Conservation (phyloP, 2,329 filamentous ascomycete genomes). For the Rhynchosporium secalis region DNA sequence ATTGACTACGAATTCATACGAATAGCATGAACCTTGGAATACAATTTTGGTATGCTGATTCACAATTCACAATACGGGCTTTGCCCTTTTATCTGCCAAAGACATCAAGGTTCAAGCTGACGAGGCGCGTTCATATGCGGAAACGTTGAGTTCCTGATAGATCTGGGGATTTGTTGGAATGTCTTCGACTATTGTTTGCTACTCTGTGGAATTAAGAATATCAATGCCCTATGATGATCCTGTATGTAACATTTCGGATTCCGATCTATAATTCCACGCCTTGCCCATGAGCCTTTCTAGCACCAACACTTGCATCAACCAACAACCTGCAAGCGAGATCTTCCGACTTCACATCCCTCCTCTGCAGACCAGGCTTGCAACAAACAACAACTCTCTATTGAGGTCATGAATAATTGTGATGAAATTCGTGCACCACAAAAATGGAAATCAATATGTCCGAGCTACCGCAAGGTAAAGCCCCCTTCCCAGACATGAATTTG, state of each 20-base stretch:
- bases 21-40: background rate
- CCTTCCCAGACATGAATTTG: background rate
- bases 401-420: background rate
- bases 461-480: conserved; percentile 32
- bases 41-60: background rate
- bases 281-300: background rate
- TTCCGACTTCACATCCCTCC: conserved; percentile 13
- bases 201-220: too few species aligned
- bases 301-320: background rate
- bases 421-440: conserved; percentile 13
- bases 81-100: background rate
- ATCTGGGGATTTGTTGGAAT: too few species aligned
- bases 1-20: background rate
- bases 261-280: background rate
- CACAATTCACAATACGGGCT: background rate
- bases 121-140: background rate
- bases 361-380: background rate
- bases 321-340: conserved; percentile 22
- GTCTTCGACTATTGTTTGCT: too few species aligned
- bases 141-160: background rate
- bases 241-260: too few species aligned
- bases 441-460: conserved; percentile 34
- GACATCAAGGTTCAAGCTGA: background rate
- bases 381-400: background rate
- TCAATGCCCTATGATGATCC: too few species aligned